Evolutionary conservation across 2,329 filamentous ascomycete genomes (phyloP).

Genomic region (Aspergillus aculeatus): DNA sequence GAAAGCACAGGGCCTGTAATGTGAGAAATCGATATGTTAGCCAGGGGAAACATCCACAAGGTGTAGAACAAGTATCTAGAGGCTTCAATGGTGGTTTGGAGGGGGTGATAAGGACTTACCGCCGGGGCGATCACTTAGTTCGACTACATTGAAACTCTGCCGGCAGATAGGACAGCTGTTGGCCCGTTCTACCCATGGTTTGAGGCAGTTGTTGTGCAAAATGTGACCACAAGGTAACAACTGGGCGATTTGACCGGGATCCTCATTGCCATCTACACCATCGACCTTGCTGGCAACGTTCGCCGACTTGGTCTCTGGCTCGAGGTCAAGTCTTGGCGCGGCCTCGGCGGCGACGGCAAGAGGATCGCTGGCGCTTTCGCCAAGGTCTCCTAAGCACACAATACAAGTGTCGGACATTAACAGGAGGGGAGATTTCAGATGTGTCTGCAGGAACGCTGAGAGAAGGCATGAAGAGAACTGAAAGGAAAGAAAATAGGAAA

Average conservation of each 20-base stretch:
- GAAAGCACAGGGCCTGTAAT: constrained; percentile 54
- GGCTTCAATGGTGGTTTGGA: background rate
- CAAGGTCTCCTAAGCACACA: constrained; percentile 70
- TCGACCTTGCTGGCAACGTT: constrained; percentile 29
- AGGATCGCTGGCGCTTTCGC: constrained; percentile 55
- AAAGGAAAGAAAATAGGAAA: constrained; percentile 20
- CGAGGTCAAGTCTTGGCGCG: constrained; percentile 44
- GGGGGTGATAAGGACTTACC: constrained; percentile 56
- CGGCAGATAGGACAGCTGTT: constrained; percentile 98
- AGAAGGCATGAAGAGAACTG: constrained; percentile 42
- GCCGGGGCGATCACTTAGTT: constrained; percentile 75
- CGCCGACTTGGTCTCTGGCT: constrained; percentile 27
- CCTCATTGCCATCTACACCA: constrained; percentile 37
- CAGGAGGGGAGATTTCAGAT: constrained; percentile 29
- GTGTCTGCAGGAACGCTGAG: constrained; percentile 28
- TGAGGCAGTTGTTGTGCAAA: constrained; percentile 87
- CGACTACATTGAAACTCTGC: constrained; percentile 83
- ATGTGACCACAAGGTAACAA: constrained; percentile 80
- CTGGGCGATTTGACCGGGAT: constrained; percentile 57
- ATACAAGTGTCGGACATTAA: constrained; percentile 68
- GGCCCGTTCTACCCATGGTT: constrained; percentile 91
- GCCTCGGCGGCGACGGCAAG: constrained; percentile 43
- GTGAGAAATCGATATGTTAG: background rate
- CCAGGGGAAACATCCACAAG: background rate
- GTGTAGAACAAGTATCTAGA: constrained; percentile 6